phyloP scores from a whole-genome alignment of 257 asterid species.

The Nemophila menziesii region DNA sequence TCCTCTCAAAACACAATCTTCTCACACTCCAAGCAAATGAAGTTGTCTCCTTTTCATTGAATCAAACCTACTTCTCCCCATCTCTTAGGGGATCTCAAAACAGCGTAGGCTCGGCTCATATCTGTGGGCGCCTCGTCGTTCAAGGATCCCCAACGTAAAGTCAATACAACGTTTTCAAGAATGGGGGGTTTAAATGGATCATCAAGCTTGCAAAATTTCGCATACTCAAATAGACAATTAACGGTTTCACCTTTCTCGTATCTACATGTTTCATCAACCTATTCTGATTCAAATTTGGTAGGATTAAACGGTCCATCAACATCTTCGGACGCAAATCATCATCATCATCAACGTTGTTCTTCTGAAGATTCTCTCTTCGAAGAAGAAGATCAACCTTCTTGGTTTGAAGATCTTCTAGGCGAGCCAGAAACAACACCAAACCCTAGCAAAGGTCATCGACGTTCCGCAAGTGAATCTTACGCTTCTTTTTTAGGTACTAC shows the following conservation, averaged over 20 bases:
- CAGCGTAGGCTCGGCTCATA: not conserved
- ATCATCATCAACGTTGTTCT: slow-evolving; percentile 47
- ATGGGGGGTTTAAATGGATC: slow-evolving; percentile 14
- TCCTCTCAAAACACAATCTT: not conserved
- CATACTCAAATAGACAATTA: slow-evolving; percentile 7
- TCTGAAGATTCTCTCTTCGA: slow-evolving; percentile 48
- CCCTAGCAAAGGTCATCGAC: slow-evolving; percentile 35
- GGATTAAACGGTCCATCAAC: slow-evolving; percentile 16
- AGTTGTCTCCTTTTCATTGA: not conserved
- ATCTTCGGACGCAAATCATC: slow-evolving; percentile 10
- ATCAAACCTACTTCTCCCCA: not conserved
- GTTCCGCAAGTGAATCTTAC: slow-evolving; percentile 62
- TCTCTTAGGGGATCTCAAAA: slow-evolving; percentile 2
- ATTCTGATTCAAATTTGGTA: slow-evolving; percentile 9
- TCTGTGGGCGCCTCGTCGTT: not conserved
- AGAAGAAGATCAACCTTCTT: slow-evolving; percentile 69
- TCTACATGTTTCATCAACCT: slow-evolving; percentile 15
- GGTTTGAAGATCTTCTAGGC: slow-evolving; percentile 76
- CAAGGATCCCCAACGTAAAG: too few relatives aligned
- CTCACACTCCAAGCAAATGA: slow-evolving; percentile 7
- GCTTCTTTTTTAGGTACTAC: slow-evolving; percentile 26
- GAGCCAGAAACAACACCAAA: slow-evolving; percentile 27
- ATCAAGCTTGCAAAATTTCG: slow-evolving; percentile 6
- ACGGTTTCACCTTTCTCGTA: slow-evolving; percentile 15
- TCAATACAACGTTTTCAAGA: too few relatives aligned